Percentiles rank a stretch among this genome's conserved stretches.
Conservation (phyloP, 2,329 filamentous ascomycete species). For the Penicillium capsulatum region DNA sequence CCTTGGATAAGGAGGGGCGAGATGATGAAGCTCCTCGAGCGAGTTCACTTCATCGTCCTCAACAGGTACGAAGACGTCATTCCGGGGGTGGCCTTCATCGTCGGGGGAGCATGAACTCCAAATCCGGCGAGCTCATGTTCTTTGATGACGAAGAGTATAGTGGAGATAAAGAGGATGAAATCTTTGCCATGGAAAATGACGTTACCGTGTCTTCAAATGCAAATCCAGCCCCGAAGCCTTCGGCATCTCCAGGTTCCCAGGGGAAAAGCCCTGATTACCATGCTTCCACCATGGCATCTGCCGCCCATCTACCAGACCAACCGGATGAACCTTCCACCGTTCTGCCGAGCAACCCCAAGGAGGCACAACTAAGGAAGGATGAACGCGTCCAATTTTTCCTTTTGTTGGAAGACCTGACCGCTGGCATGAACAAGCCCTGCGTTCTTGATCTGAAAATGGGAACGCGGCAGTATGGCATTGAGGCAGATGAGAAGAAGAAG, state of each 20-base stretch:
- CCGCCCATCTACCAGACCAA: slow-evolving; percentile 1
- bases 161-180: slow-evolving; percentile 68
- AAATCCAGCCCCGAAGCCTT: slow-evolving; percentile 8
- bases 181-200: slow-evolving; percentile 64
- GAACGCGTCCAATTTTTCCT: slow-evolving; percentile 85
- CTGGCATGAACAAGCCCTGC: slow-evolving; percentile 93
- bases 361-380: slow-evolving; percentile 55
- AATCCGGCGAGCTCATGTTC: slow-evolving; percentile 78
- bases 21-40: slow-evolving; percentile 46
- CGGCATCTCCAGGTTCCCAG: slow-evolving; percentile 12
- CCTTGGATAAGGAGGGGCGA: slow-evolving; percentile 33
- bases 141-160: slow-evolving; percentile 85
- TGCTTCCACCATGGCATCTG: slow-evolving; percentile 2
- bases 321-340: slow-evolving; percentile 24
- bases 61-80: slow-evolving; percentile 61
- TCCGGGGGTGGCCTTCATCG: slow-evolving; percentile 81
- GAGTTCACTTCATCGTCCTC: slow-evolving; percentile 29
- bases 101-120: slow-evolving; percentile 65
- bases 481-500: slow-evolving; percentile 87
- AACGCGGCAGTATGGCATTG: slow-evolving; percentile 91
- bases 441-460: slow-evolving; percentile 99
- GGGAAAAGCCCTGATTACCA: background rate
- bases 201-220: slow-evolving; percentile 9
- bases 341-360: slow-evolving; percentile 68
- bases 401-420: slow-evolving; percentile 87